These are phyloP conservation scores for Dichotomopilus funicola DNA, from an alignment of 2,329 filamentous ascomycete genomes.

Conservation along the genomic window DNA sequence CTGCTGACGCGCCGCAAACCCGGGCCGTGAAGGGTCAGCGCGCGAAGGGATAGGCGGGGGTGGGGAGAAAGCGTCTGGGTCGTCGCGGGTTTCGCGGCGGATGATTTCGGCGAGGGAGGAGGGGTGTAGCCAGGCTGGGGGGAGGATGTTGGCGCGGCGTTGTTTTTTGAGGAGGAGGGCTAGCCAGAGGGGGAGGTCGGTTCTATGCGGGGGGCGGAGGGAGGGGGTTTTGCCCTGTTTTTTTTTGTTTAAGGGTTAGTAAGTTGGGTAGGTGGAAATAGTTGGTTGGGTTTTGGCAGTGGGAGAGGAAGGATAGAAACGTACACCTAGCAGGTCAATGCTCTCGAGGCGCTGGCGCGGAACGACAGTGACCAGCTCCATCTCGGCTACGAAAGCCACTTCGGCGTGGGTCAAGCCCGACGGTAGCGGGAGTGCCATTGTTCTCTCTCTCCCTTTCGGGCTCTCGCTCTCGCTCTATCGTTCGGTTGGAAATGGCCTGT, in stretches of 20 bases:
- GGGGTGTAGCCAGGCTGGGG: conserved; percentile 81
- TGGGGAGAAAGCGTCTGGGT: conserved; percentile 67
- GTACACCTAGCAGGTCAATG: conserved; percentile 77
- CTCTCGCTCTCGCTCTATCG: background rate
- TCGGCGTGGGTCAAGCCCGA: conserved; percentile 69
- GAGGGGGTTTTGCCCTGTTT: conserved; percentile 67
- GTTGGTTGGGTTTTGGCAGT: background rate
- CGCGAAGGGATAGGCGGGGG: conserved; percentile 60
- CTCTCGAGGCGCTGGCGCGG: conserved; percentile 84
- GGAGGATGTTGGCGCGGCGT: conserved; percentile 83
- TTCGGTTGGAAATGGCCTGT: too few species aligned
- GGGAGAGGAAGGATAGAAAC: conserved; percentile 27
- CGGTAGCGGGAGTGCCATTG: conserved; percentile 46
- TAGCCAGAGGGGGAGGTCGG: conserved; percentile 83
- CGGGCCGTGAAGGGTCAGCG: conserved; percentile 41
- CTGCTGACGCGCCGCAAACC: conserved; percentile 33
- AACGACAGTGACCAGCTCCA: conserved; percentile 90
- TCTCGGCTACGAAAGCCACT: conserved; percentile 91
- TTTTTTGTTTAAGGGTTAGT: background rate
- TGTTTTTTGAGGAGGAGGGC: conserved; percentile 92
- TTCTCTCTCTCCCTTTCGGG: conserved; percentile 2
- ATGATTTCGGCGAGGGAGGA: conserved; percentile 71
- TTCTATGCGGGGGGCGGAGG: conserved; percentile 74
- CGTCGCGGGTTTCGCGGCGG: conserved; percentile 68
- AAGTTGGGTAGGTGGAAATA: too few species aligned